Base-by-base conservation (phyloP, 495 filamentous ascomycete species). In the Tuber aestivum region DNA sequence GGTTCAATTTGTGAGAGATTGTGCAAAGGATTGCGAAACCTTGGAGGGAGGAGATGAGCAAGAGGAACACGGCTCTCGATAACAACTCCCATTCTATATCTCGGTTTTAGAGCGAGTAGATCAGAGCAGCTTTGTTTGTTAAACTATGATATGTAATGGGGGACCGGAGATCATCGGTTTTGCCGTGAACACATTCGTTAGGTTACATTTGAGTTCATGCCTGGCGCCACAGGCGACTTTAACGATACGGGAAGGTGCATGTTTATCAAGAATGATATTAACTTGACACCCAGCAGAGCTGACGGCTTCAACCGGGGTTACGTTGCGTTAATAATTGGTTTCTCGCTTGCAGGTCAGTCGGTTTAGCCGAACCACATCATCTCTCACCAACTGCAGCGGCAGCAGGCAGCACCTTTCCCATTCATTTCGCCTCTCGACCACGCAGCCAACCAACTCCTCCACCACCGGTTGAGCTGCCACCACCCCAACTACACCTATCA, bases 1-100 rank as follows among this genome's bases (percentile, higher is more conserved):
- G 8, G 85, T 84, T 77, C 81, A 83, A 27, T 90, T 91, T 76
- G 87, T 88, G 35, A 85, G 89, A 14, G 76, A 72, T 76, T 40
- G 38, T 75, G 40, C 7, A 71, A n/a, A 72, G 69, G 72, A 75
- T 72, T 14, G 70, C 37, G 20, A 78, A 77, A 27, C 37, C 71
- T 45, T 61, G 73, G 68, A 69, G 71, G 61, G 56, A 56, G 27
- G 72, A 70, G 32, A 71, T 16, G 70, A 71, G 35, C 21, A 61
- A 32, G 56, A 61, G 56, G 6, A 61, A 32, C 56, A 16, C 50
- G 10, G 10, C 50, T 9, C 50, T 27, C 50, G 56, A 32, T 65
- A 65, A 18, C n/a, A 1, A 32, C 27, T 35, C 56, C 4, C 56
- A 32, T 65, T 65, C 27, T 27, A 65, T 65, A 32, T 65, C 56